These are phyloP conservation scores for Quercus bicolor DNA, from an alignment of 306 rosid species.

Conservation along the genomic window DNA sequence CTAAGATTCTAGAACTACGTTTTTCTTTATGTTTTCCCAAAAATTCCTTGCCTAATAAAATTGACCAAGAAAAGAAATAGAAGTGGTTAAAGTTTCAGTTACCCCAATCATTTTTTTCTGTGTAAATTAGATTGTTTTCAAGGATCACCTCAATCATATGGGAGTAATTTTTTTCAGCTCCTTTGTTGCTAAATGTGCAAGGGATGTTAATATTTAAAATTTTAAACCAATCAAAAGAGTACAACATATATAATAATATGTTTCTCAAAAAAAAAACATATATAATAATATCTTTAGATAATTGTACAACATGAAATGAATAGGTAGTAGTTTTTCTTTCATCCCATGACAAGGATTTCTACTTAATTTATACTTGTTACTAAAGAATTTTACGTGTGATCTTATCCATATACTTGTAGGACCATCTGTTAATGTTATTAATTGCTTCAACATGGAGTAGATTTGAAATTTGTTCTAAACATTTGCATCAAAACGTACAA, in stretches of 20 bases:
- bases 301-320: not conserved
- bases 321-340: not conserved
- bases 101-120: too few species aligned
- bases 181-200: not conserved
- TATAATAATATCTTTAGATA: not conserved
- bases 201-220: not conserved
- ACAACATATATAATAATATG: not conserved
- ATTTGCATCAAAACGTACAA: too few species aligned
- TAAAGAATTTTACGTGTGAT: constrained; percentile 35
- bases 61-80: not conserved
- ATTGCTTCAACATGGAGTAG: not conserved
- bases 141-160: not conserved
- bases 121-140: too few species aligned
- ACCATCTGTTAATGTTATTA: not conserved
- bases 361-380: constrained; percentile 23
- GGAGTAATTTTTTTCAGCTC: not conserved
- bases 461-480: not conserved
- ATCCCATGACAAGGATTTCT: constrained; percentile 23
- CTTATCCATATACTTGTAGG: constrained; percentile 24
- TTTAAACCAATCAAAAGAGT: not conserved
- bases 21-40: not conserved
- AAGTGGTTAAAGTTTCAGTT: too few species aligned
- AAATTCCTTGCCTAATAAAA: not conserved
- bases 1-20: too few species aligned
- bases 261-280: too few species aligned